Evolutionary conservation across 495 filamentous ascomycete genomes (phyloP), one percentile per base, ranked within the genome.

Genomic region (Podospora comata): DNA sequence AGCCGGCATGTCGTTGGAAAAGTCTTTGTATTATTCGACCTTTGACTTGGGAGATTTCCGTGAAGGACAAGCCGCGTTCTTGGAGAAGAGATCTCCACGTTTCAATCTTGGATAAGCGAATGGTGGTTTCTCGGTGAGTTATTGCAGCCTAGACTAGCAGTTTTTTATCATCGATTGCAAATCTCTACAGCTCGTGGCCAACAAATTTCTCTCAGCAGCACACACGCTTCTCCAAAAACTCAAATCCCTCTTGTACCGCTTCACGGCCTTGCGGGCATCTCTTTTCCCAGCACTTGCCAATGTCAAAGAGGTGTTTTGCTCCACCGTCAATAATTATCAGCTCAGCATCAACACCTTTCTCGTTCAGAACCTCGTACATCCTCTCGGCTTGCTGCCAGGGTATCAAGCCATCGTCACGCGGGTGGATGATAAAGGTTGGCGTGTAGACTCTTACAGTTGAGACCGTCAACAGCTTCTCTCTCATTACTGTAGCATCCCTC

Each of bases 11-110:
- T 32, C 30, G 7, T 32, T 32, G 30, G 60, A 62, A 16, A 62
- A 27, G 20, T 62, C 60, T 5, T 16, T 62, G 20, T 62, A 62
- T 34, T 34, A 62, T 62, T 26, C 60, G 3, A 62, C 60, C 2
- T 62, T 62, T 39, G 32, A 28, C 13, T 18, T 62, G 20, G 5
- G 34, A 34, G 60, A 62, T n/a, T 62, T 62, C 16, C 60, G 60
- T 5, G 60, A 62, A 19, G 60, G 60, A 30, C 60, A 62, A 18
- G 60, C 60, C 3, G 60, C 60, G 13, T 62, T 62, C 26, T 18
- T 62, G 20, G 26, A 62, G 26, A 62, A 62, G 28, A 23, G 60
- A 23, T 23, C 20, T 23, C 20, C 20, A 23, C 20, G 20, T 23
- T 23, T 23, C 20, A 23, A 23, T 23, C 1, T 23, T 23, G 20